These are phyloP conservation scores for Xanthoconium stramineum DNA, from an alignment of 768 basidiomycete genomes.

Conservation along the genomic window DNA sequence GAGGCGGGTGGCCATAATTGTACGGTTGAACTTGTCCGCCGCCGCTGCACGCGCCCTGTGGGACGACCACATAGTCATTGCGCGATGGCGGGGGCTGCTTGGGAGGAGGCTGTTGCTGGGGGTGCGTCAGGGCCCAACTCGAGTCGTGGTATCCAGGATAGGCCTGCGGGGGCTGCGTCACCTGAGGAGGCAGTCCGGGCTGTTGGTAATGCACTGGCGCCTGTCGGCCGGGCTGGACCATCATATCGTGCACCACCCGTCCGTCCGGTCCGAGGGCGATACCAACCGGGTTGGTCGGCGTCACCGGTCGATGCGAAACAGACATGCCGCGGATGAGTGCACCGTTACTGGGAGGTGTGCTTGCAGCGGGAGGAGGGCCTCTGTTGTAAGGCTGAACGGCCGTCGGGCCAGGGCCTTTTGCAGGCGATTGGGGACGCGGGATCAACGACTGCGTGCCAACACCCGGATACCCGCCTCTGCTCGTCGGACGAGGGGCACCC, in stretches of 20 bases:
- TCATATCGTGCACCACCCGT: conserved; percentile 74
- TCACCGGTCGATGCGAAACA: conserved; percentile 46
- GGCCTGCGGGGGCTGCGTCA: conserved; percentile 17
- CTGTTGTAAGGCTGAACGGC: conserved; percentile 11
- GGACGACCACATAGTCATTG: conserved; percentile 17
- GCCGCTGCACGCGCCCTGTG: conserved; percentile 13
- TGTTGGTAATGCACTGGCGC: conserved; percentile 13
- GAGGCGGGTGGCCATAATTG: conserved; percentile 18
- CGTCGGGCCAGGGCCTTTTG: conserved; percentile 24
- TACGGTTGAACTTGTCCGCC: conserved; percentile 8
- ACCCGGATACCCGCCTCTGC: conserved; percentile 71
- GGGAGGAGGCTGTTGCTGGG: conserved; percentile 30
- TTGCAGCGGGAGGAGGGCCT: conserved; percentile 5
- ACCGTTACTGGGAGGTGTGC: background rate
- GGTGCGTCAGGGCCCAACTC: conserved; percentile 31
- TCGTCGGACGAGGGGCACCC: too few species aligned
- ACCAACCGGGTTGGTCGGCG: conserved; percentile 74
- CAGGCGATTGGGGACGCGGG: conserved; percentile 63
- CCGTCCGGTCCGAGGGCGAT: conserved; percentile 81
- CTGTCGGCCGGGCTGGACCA: conserved; percentile 41
- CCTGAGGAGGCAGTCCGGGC: conserved; percentile 1
- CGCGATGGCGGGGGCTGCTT: conserved; percentile 28
- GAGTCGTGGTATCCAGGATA: conserved; percentile 21
- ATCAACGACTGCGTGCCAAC: conserved; percentile 73
- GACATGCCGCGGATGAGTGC: conserved; percentile 15